Evolutionary conservation across 345 rosid genomes (phyloP).

Genomic region (Eucalyptus coolabah): DNA sequence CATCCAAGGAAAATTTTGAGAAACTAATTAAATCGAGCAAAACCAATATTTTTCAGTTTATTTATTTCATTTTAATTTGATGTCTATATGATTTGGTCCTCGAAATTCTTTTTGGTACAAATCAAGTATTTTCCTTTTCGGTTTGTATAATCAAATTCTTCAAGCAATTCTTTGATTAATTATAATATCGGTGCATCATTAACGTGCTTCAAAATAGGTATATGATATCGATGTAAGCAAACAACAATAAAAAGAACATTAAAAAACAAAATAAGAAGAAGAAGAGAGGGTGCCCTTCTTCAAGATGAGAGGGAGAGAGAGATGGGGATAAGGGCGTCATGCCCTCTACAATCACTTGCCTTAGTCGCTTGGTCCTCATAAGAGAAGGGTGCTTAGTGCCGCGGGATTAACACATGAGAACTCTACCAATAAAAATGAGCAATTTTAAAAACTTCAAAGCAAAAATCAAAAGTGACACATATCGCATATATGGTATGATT

Average conservation of each 20-base stretch:
- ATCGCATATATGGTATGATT: not conserved
- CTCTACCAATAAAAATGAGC: not conserved
- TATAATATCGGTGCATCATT: no score
- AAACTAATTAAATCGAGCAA: not conserved
- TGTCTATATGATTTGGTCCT: no score
- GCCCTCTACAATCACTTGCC: not conserved
- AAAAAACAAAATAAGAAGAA: no score
- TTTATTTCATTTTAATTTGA: not conserved
- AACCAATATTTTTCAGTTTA: not conserved
- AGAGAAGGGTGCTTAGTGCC: not conserved
- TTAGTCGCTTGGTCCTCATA: not conserved
- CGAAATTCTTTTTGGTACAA: no score
- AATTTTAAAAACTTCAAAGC: not conserved
- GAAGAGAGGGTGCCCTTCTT: not conserved
- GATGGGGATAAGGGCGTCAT: not conserved
- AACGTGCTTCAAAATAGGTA: no score
- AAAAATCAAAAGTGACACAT: not conserved
- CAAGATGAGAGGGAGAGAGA: not conserved
- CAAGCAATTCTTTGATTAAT: no score
- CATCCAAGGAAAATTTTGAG: not conserved
- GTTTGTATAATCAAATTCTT: no score
- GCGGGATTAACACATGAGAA: not conserved
- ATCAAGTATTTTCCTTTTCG: no score
- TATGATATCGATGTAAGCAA: not conserved
- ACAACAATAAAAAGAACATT: no score